Conservation (phyloP, 2,329 filamentous ascomycete genomes). For the Ophiostoma perfectum region DNA sequence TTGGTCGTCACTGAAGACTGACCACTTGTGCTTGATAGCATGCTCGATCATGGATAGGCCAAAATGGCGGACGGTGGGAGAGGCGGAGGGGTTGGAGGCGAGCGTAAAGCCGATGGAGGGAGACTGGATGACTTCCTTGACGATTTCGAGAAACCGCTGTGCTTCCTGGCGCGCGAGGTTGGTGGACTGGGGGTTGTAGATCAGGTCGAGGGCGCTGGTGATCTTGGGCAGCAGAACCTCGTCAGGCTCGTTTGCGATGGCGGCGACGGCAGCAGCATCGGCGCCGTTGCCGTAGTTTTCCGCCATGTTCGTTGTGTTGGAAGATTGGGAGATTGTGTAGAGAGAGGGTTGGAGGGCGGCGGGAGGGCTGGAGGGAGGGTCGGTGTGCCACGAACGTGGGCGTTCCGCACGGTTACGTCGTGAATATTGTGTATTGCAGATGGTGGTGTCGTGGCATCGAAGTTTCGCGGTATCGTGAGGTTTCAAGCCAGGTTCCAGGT, state of each 20-base stretch:
- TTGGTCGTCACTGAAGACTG: slow-evolving; percentile 64
- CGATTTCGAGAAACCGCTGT: slow-evolving; percentile 75
- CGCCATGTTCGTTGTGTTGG: not conserved
- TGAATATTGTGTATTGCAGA: not conserved
- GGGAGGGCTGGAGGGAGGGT: too few species aligned
- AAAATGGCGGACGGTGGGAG: slow-evolving; percentile 83
- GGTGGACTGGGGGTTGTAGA: slow-evolving; percentile 74
- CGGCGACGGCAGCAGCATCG: slow-evolving; percentile 3
- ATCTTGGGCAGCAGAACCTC: slow-evolving; percentile 57
- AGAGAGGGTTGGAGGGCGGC: not conserved
- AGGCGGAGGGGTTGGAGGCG: slow-evolving; percentile 67
- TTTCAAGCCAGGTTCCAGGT: not conserved
- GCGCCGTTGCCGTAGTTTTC: not conserved
- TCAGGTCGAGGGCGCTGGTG: slow-evolving; percentile 76
- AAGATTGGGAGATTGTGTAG: not conserved
- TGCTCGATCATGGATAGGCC: slow-evolving; percentile 88
- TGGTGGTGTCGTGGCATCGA: not conserved
- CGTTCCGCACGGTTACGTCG: not conserved
- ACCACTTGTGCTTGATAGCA: slow-evolving; percentile 79
- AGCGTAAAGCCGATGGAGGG: slow-evolving; percentile 80
- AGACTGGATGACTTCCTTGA: slow-evolving; percentile 74
- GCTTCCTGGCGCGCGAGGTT: slow-evolving; percentile 80
- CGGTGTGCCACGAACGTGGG: slow-evolving; percentile 1
- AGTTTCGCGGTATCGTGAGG: not conserved
- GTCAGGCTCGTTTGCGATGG: slow-evolving; percentile 22